Evolutionary conservation across 1,284 basidiomycete genomes (phyloP), one percentile per base, ranked within the genome.

Genomic region (Ustilago sp.): DNA sequence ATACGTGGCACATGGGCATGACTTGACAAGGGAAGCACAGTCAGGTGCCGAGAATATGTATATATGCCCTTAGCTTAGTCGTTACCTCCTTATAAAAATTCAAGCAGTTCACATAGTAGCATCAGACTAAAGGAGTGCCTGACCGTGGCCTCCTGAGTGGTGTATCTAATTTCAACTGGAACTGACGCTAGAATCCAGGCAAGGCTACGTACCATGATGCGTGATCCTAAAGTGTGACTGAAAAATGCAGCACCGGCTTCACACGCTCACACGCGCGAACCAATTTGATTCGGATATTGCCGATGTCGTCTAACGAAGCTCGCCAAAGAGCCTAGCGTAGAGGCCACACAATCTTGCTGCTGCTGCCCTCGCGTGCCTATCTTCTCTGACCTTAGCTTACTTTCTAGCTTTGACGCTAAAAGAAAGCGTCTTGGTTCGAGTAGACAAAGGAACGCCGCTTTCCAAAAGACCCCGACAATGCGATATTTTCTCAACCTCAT

Each of bases 391-490:
- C 53, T 55, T 4, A 28, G 34, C 11, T 39, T 55, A 9, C 23
- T 28, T 13, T 41, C 23, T 55, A 38, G 53, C 53, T 55, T 39
- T 1, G 19, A n/a, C 12, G 19, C 38, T 55, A 39, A 39, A 28
- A 28, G 23, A 28, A 28, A 45, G 48, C 23, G 48, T 50, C 28
- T 50, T 50, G 31, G 15, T 19, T 19, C 19, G 53, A 39, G 35
- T 15, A 38, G 4, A 38, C 17, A 28, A 39, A 55, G 53, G 53
- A 55, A 55, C 53, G 53, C 53, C 53, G 51, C 51, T 53, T 28
- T 45, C 19, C 43, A 45, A 17, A 45, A 45, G 43, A 11, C 11
- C 43, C n/a, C 43, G 31, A 50, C 28, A 48, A 48, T 7, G 45
- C 45, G n/a, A 23, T 48, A 19, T 13, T 31, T 48, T 48, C 47